A percentile compares a stretch with the other conserved stretches of the same genome.
These are phyloP conservation scores for Ophioceras dolichostomum DNA, from an alignment of 2,329 filamentous ascomycete genomes.

Conservation along the genomic window DNA sequence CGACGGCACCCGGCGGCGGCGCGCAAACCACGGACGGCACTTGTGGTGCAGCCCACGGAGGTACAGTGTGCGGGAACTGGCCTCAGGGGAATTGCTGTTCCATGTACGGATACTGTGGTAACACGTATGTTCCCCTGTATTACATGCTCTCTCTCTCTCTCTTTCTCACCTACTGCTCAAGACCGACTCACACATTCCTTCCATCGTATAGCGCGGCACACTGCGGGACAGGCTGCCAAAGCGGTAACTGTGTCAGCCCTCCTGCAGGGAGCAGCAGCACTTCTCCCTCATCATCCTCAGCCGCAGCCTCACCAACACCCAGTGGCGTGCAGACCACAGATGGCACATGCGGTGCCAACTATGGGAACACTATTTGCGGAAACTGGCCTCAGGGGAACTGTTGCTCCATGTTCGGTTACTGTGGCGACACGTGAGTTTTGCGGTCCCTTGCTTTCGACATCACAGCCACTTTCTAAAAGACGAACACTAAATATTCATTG, in stretches of 20 bases:
- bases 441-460: too few species aligned
- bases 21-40: neutral
- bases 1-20: too few species aligned
- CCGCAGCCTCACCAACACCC: too few species aligned
- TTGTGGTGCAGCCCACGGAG: neutral
- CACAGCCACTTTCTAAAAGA: too few species aligned
- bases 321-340: neutral
- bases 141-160: too few species aligned
- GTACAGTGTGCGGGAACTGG: constrained; percentile 2
- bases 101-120: constrained; percentile 1
- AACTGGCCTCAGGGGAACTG: constrained; percentile 1
- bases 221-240: constrained; percentile 1
- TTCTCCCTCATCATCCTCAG: too few species aligned
- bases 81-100: constrained; percentile 1
- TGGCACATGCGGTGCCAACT: neutral
- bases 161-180: too few species aligned
- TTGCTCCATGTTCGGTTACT: constrained; percentile 1
- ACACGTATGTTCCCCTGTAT: too few species aligned
- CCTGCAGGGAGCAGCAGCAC: too few species aligned
- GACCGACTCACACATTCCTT: too few species aligned
- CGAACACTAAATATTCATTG: too few species aligned
- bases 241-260: neutral
- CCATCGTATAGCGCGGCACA: neutral
- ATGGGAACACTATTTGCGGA: constrained; percentile 1
- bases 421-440: neutral